These are phyloP conservation scores for Irpex sp. DNA, from an alignment of 1,284 basidiomycete species.

Conservation along the genomic window DNA sequence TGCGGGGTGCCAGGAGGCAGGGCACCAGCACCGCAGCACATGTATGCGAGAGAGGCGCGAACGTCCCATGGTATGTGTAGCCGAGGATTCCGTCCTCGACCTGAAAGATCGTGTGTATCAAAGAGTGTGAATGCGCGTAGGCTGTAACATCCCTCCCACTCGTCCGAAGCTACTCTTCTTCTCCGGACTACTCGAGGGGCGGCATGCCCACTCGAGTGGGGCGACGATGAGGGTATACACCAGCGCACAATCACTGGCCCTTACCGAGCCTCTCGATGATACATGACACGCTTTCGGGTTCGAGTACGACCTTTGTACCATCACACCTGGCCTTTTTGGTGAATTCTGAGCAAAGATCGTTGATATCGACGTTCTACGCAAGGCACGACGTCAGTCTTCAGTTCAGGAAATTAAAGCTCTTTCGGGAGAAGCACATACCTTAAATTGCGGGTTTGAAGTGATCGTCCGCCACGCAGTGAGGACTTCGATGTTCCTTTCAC, in stretches of 20 bases:
- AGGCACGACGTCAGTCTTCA: slow-evolving; percentile 10
- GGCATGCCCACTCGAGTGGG: neutral
- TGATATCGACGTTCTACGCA: slow-evolving; percentile 67
- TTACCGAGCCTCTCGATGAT: slow-evolving; percentile 54
- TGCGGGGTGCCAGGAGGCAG: neutral
- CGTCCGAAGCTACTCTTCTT: neutral
- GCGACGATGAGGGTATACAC: neutral
- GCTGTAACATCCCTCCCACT: neutral
- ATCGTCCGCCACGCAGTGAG: slow-evolving; percentile 74
- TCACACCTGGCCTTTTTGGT: slow-evolving; percentile 77
- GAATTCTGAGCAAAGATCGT: slow-evolving; percentile 72
- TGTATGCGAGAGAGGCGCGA: neutral
- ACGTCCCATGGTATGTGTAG: neutral
- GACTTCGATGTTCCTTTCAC: slow-evolving; percentile 70
- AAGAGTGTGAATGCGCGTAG: neutral
- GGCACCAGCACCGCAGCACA: neutral
- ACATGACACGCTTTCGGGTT: slow-evolving; percentile 61
- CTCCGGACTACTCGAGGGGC: neutral
- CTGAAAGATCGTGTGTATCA: neutral
- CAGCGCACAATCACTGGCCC: neutral
- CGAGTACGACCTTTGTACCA: slow-evolving; percentile 74
- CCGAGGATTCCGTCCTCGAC: neutral
- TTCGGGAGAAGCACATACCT: slow-evolving; percentile 28
- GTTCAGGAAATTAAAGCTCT: neutral
- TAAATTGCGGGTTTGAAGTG: slow-evolving; percentile 67